These are phyloP conservation scores for Phlyctochytrium planicorne DNA, from an alignment of 192 early-diverging fungal species.

Conservation along the genomic window DNA sequence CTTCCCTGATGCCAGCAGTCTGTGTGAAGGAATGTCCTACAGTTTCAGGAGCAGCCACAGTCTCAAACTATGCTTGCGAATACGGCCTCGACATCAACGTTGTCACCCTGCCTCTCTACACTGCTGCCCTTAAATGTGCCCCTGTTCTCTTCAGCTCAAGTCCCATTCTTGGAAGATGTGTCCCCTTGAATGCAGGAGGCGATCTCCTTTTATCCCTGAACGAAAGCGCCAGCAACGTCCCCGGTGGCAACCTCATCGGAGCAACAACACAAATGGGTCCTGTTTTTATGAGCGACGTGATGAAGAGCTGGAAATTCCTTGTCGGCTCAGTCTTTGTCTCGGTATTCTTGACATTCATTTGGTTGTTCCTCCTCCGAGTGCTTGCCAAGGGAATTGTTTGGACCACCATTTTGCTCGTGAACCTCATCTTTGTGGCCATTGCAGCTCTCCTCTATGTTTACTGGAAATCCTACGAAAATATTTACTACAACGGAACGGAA, in stretches of 20 bases:
- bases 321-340: slow-evolving; percentile 15
- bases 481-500: slow-evolving; percentile 12
- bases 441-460: slow-evolving; percentile 36
- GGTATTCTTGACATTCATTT: slow-evolving; percentile 32
- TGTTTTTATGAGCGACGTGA: slow-evolving; percentile 13
- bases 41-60: neutral
- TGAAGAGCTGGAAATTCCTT: slow-evolving; percentile 12
- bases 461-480: slow-evolving; percentile 27
- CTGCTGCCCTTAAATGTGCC: slow-evolving; percentile 9
- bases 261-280: neutral
- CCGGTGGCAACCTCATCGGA: neutral
- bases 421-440: slow-evolving; percentile 30
- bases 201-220: neutral
- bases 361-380: slow-evolving; percentile 38
- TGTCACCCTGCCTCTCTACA: neutral
- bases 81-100: slow-evolving; percentile 12
- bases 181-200: neutral
- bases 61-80: slow-evolving; percentile 7
- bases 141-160: slow-evolving; percentile 4
- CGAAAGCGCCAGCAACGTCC: neutral
- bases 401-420: slow-evolving; percentile 35
- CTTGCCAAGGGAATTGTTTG: slow-evolving; percentile 42
- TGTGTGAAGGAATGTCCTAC: slow-evolving; percentile 20
- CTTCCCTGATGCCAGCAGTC: neutral
- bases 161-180: slow-evolving; percentile 10